A percentile compares a stretch with the other conserved stretches of the same genome.
phyloP scores from a whole-genome alignment of 768 basidiomycete genomes.

The Suillus cothurnatus region DNA sequence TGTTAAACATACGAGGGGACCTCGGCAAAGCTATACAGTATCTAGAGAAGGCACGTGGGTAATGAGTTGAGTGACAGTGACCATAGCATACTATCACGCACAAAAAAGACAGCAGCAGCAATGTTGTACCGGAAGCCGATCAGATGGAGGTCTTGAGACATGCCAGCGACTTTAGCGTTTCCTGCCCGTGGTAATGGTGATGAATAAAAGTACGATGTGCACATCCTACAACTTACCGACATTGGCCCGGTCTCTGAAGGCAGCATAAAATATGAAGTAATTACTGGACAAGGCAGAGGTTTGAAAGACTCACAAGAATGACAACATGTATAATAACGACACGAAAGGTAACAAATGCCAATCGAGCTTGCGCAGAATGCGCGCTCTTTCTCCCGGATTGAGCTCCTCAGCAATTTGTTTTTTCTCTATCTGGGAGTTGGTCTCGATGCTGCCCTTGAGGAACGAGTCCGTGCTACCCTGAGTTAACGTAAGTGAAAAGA shows the following conservation, averaged over 20 bases:
- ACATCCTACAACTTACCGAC: constrained; percentile 34
- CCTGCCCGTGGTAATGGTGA: constrained; percentile 24
- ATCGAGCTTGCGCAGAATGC: constrained; percentile 45
- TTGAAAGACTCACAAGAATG: constrained; percentile 43
- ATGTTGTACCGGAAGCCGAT: constrained; percentile 38
- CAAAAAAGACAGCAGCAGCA: constrained; percentile 42
- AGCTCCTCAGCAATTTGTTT: constrained; percentile 11
- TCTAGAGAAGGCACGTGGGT: constrained; percentile 17
- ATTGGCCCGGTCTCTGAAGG: constrained; percentile 44
- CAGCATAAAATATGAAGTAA: neutral
- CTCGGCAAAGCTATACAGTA: constrained; percentile 41
- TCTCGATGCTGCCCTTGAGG: neutral
- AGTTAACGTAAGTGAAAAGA: neutral
- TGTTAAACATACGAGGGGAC: constrained; percentile 37
- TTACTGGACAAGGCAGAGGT: neutral
- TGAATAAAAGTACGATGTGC: neutral
- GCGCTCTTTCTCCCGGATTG: constrained; percentile 24
- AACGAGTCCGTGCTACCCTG: neutral
- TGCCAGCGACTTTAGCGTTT: constrained; percentile 47
- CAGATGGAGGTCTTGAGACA: constrained; percentile 40
- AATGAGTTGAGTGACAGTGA: neutral
- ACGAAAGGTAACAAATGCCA: constrained; percentile 46
- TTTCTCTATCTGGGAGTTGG: neutral
- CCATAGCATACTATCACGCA: constrained; percentile 15
- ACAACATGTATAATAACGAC: constrained; percentile 46